Conservation (phyloP, 2,329 filamentous ascomycete species). For the Trichoderma atrobrunneum region DNA sequence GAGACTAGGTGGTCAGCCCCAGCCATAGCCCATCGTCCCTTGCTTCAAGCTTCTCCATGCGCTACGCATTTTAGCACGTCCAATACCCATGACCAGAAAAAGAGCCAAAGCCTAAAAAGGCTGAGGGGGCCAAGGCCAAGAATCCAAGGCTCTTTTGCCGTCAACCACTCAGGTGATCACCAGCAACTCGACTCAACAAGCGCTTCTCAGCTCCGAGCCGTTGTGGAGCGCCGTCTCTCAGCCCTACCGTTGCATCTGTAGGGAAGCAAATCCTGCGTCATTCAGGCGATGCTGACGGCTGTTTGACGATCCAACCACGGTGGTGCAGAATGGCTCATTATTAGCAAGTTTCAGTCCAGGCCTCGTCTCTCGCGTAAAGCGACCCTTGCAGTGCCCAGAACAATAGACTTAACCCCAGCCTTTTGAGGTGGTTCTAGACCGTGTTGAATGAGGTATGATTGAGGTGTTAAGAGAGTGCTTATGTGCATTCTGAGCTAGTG, state of each 20-base stretch:
- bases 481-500: not conserved
- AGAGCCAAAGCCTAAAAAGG: not conserved
- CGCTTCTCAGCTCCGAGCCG: not conserved
- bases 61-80: not conserved
- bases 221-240: not conserved
- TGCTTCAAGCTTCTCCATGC: not conserved
- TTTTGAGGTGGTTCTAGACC: not conserved
- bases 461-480: slow-evolving; percentile 5
- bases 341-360: not conserved
- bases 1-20: slow-evolving; percentile 2
- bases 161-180: slow-evolving; percentile 8
- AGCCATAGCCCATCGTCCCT: not conserved
- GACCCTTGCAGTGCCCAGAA: not conserved
- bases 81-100: not conserved
- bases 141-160: not conserved
- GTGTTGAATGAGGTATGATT: not conserved
- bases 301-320: not conserved
- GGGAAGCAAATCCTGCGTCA: not conserved
- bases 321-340: not conserved
- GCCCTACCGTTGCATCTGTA: not conserved
- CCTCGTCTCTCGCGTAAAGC: not conserved
- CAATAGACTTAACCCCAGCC: not conserved
- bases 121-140: not conserved
- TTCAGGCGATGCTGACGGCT: not conserved
- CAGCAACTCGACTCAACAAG: not conserved